These are phyloP conservation scores for Phoenix dactylifera DNA, from an alignment of 176 grass and related monocot species.

Conservation along the genomic window DNA sequence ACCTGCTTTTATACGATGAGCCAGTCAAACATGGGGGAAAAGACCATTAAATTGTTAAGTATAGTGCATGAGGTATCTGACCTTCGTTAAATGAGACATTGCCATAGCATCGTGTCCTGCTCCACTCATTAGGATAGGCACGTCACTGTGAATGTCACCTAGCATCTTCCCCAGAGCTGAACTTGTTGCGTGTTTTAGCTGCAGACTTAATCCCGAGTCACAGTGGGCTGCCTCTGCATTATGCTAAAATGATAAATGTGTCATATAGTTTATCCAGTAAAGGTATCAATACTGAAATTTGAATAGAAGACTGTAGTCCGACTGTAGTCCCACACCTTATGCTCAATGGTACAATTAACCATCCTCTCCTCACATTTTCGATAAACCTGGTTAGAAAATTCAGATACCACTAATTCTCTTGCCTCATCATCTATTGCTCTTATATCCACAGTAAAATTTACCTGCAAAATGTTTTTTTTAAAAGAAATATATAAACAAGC, in stretches of 20 bases:
- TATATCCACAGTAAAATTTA: slow-evolving; percentile 94
- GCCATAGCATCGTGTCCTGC: slow-evolving; percentile 96
- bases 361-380: slow-evolving; percentile 53
- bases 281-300: background rate
- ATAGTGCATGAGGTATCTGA: slow-evolving; percentile 3
- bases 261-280: background rate
- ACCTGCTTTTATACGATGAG: slow-evolving; percentile 23
- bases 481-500: background rate
- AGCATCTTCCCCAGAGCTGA: slow-evolving; percentile 30
- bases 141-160: slow-evolving; percentile 4
- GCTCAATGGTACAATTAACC: slow-evolving; percentile 62
- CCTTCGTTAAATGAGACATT: slow-evolving; percentile 79
- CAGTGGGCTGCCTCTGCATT: slow-evolving; percentile 52
- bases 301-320: background rate
- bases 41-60: background rate
- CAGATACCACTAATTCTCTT: slow-evolving; percentile 53
- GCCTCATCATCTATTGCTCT: slow-evolving; percentile 67
- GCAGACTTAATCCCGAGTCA: slow-evolving; percentile 41
- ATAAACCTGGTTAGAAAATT: slow-evolving; percentile 63
- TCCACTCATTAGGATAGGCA: slow-evolving; percentile 85
- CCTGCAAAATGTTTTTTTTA: slow-evolving; percentile 30
- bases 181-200: slow-evolving; percentile 45
- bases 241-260: slow-evolving; percentile 36
- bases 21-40: background rate
- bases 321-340: slow-evolving; percentile 33